These are phyloP conservation scores for Phytomonas francai DNA, from an alignment of 208 protist species.

Conservation along the genomic window DNA sequence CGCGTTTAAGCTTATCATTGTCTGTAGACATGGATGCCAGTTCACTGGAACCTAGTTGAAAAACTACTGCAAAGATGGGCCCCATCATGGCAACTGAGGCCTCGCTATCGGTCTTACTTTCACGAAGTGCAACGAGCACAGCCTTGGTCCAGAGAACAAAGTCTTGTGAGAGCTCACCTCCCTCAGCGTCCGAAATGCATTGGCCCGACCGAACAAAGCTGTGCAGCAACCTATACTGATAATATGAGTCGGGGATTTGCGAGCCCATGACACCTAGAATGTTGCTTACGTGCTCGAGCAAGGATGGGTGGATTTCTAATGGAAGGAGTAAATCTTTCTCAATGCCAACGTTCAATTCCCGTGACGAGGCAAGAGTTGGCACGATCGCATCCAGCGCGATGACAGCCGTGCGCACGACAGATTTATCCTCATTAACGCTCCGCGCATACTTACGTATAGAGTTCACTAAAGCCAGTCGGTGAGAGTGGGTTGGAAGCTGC, in stretches of 20 bases:
- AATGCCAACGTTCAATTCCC: slow-evolving; percentile 30
- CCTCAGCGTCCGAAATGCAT: neutral
- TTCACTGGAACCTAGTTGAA: neutral
- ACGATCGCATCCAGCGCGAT: slow-evolving; percentile 33
- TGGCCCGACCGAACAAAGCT: slow-evolving; percentile 10
- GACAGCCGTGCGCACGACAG: slow-evolving; percentile 45
- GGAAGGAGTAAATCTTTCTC: slow-evolving; percentile 33
- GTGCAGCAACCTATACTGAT: neutral
- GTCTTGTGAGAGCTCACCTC: neutral
- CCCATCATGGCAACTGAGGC: slow-evolving; percentile 2
- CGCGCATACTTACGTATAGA: slow-evolving; percentile 41
- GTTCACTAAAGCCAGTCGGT: slow-evolving; percentile 36
- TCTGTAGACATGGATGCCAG: neutral
- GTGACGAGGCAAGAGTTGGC: slow-evolving; percentile 30
- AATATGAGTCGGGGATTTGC: slow-evolving; percentile 10
- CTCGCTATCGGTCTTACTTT: slow-evolving; percentile 16
- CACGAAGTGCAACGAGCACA: slow-evolving; percentile 2
- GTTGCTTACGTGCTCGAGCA: slow-evolving; percentile 13
- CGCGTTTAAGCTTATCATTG: neutral
- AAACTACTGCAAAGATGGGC: neutral
- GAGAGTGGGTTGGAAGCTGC: slow-evolving; percentile 36
- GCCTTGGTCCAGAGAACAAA: slow-evolving; percentile 7
- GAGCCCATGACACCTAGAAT: slow-evolving; percentile 17
- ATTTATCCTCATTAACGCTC: slow-evolving; percentile 21
- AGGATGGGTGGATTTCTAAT: slow-evolving; percentile 24